Base-by-base conservation (phyloP, 108 stramenopile species). In the Mayamaea pseudoterrestris region DNA sequence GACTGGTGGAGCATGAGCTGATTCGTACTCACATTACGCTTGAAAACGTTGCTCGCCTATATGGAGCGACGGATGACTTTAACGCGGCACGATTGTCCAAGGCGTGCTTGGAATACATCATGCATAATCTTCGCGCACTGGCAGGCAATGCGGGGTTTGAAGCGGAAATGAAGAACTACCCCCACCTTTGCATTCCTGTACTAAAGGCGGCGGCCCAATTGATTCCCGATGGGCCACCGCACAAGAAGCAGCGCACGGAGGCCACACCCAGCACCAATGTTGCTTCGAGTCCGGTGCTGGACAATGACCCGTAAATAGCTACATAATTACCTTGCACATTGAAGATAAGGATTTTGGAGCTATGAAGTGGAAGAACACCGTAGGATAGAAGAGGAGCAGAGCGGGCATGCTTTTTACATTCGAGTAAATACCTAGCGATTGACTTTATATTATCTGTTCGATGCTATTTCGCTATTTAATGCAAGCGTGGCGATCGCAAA, bases 161-260 rank as follows among this genome's bases (percentile, higher is more conserved):
- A 68, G 87, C 86, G 40, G 92, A 93, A 60, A 86, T 93, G 80
- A 86, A 84, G 54, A 69, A 82, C 47, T 75, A 87, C 66, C 87
- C 87, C 9, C 82, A 84, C 50, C 60, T 93, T 34, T 89, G 83
- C 49, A 86, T 93, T 41, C 87, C 87, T 8, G 83, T 93, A 2
- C 53, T 93, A 32, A 90, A 86, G 66, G 86, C 85, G 27, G 91
- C 91, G 24, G 91, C 91, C 0, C 84, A 93, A 48, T 57, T 93
- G 58, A 89, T 93, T 36, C 91, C 91, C 20, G 90, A 93, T 44
- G 63, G 74, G 14, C 83, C 90, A 0, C 63, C 55, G 14, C 61
- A 74, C 50, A 93, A 88, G 65, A 85, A 89, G 58, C 80, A 74
- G 60, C 65, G 78, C 58, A 73, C 77, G 39, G 73, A 61, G n/a